Conservation (phyloP, 441 rosid species). For the Rhodomyrtus psidioides region DNA sequence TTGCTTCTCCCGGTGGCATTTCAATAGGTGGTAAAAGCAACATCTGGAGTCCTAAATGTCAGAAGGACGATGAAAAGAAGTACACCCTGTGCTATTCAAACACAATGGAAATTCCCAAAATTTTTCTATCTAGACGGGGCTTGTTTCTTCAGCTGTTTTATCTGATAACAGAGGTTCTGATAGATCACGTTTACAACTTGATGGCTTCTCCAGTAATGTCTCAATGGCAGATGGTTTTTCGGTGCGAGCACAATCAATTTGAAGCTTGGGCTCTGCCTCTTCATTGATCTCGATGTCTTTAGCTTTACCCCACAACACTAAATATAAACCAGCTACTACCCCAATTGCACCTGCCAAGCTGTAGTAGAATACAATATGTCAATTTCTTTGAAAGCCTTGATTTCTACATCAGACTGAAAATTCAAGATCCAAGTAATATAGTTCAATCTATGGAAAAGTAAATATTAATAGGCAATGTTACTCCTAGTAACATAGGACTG, state of each 20-base stretch:
- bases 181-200: conserved; percentile 13
- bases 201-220: conserved; percentile 5
- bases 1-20: background rate
- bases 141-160: background rate
- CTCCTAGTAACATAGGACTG: background rate
- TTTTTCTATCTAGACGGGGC: background rate
- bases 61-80: background rate
- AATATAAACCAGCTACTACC: conserved; percentile 55
- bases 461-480: background rate
- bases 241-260: background rate
- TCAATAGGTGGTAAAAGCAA: no score
- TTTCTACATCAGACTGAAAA: background rate
- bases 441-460: background rate
- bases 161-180: conserved; percentile 29
- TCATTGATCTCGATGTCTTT: conserved; percentile 18
- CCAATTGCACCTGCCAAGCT: conserved; percentile 54
- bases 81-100: background rate
- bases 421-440: background rate
- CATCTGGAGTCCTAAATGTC: background rate
- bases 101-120: background rate
- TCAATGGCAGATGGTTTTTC: background rate
- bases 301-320: conserved; percentile 74
- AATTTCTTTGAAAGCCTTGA: background rate
- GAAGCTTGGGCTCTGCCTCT: background rate
- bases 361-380: background rate